phyloP scores from a whole-genome alignment of 2,329 filamentous ascomycete species.

The Xylaria sp. region DNA sequence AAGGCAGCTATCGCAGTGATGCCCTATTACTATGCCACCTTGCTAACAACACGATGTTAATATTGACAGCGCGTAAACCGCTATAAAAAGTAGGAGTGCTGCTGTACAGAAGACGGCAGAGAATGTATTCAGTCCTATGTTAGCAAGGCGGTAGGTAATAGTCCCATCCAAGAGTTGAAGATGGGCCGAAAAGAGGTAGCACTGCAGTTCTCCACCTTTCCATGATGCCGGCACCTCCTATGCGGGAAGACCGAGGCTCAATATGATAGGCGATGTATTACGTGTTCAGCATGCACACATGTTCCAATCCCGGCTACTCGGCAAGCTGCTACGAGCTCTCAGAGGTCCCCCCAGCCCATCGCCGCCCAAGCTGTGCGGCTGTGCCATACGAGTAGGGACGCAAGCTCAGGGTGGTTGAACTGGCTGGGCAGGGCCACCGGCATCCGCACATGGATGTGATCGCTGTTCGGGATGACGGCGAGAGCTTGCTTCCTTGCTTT shows the following conservation, averaged over 20 bases:
- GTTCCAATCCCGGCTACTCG: background rate
- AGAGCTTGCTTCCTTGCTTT: background rate
- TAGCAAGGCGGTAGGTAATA: too few relatives aligned
- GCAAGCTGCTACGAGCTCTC: background rate
- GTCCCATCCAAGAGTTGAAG: too few relatives aligned
- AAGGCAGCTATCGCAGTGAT: too few relatives aligned
- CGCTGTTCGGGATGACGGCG: background rate
- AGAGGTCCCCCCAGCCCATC: background rate
- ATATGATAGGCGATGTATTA: background rate
- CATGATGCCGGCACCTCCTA: background rate
- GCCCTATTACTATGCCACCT: too few relatives aligned
- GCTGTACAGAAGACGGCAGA: too few relatives aligned
- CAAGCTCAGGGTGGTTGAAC: background rate
- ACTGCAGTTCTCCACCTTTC: background rate
- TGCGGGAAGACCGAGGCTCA: background rate
- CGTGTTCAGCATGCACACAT: background rate
- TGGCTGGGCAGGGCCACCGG: background rate
- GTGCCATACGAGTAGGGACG: background rate
- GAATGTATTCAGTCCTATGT: too few relatives aligned
- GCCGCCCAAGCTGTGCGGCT: background rate
- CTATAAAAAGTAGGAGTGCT: too few relatives aligned
- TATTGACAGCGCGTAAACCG: too few relatives aligned
- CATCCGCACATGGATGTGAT: constrained; percentile 20
- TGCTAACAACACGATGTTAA: too few relatives aligned
- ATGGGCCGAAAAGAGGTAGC: background rate